Base-by-base conservation (phyloP, 1,284 basidiomycete species). In the Sanguinoderma infundibulare region DNA sequence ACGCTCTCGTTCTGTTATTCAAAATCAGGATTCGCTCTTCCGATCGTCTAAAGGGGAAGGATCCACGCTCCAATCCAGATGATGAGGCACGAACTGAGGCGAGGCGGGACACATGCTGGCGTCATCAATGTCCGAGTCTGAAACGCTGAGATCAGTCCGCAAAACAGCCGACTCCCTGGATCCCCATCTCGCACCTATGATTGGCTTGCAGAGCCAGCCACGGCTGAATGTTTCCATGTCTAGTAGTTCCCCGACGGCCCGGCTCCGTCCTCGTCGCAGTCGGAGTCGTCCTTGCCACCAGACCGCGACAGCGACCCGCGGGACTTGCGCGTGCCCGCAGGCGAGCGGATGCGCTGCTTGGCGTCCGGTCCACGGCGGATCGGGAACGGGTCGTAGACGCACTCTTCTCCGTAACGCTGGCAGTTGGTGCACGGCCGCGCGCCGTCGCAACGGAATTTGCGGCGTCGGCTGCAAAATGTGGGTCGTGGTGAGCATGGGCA, bases 361-460 rank as follows among this genome's bases (percentile, higher is more conserved):
- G 59, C 61, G 59, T 66, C 64, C 51, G 59, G 64, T n/a, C 64
- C 64, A n/a, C 64, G 64, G 12, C 64, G 56, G 53, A 61, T 63
- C 39, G 62, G 62, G 1, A 26, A 51, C 8, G 51, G 42, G 44
- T 63, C 57, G 57, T 66, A 66, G 20, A 24, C 40, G 59, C 64
- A 66, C 32, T 57, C 46, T 15, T 42, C 61, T 5, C 56, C 56
- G n/a, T 50, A 59, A 39, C 61, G 63, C 44, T 69, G 63, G 61
- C 71, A 72, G 53, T 70, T 65, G 47, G 54, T 60, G 61, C 71
- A 72, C 3, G 71, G 71, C 53, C 60, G 54, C 14, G 64, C 61
- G 12, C 71, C 71, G 58, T 72, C 71, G 54, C 71, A 72, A 35
- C 69, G 68, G 14, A 71, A 64, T 62, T 71, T 70, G 52, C 71